Base-by-base conservation (phyloP, 495 filamentous ascomycete species). In the Annulohypoxylon stygium region DNA sequence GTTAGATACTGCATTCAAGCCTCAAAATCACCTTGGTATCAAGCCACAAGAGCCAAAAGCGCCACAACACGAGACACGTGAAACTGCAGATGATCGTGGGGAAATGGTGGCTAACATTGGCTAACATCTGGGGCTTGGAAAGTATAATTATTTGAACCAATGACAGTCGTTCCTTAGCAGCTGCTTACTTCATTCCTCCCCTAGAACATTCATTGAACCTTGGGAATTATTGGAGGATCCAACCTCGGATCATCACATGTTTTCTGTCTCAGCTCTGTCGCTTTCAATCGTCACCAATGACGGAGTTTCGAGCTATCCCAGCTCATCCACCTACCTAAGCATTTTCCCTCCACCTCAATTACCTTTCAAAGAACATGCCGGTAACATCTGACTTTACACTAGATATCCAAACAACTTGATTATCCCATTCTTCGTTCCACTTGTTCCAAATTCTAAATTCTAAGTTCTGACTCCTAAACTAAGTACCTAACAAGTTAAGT, bases 171-270 rank as follows among this genome's bases (percentile, higher is more conserved):
- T 5, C 5, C 12, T 51, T 23, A 26, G 14, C 18, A 50, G 47
- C 18, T 50, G 50, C 50, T 53, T 53, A 53, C 50, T 30, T 26
- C 23, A 14, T 53, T 14, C 41, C n/a, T 4, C 14, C 41, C 41
- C 16, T 45, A 45, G 41, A 45, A 45, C 41, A 23, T 23, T 23
- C 20, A 23, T 23, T 23, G 20, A 23, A 23, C 20, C 41, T 45
- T 45, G 41, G 41, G 41, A 45, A 23, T 45, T 26, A 23, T 65
- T 20, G 43, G 26, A 47, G 63, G 64, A 70, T 64, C 72, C 72
- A 65, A 72, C 73, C 73, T 75, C 73, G 73, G 73, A 57, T 53
- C 51, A 60, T 75, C 73, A 75, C 73, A 75, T 75, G 73, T 65
- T 64, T 71, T 71, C 65, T 75, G 73, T 69, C 69, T 72, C 65